Evolutionary conservation across 2,329 filamentous ascomycete species (phyloP).

Genomic region (Aschersonia sp.): DNA sequence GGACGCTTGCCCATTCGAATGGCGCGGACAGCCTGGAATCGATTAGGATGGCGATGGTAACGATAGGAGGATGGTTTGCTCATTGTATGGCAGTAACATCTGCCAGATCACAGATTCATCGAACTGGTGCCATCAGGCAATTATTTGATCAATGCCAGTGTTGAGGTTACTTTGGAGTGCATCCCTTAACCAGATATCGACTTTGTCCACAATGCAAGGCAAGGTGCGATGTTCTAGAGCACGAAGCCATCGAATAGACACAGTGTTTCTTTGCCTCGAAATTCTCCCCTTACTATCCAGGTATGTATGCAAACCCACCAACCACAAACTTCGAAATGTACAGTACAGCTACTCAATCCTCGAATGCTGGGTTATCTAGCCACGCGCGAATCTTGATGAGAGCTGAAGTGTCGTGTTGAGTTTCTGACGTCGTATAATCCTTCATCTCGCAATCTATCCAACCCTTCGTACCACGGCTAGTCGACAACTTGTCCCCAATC

Average conservation of each 20-base stretch:
- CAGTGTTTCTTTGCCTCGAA: not conserved
- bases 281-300: not conserved
- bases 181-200: not conserved
- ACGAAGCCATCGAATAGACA: not conserved
- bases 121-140: no score
- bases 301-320: not conserved
- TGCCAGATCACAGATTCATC: no score
- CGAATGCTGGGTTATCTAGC: slow-evolving; percentile 1
- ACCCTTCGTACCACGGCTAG: slow-evolving; percentile 5
- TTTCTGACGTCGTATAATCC: slow-evolving; percentile 6
- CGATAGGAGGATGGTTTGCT: no score
- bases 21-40: no score
- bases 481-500: not conserved
- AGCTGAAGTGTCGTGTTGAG: slow-evolving; percentile 5
- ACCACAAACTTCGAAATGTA: not conserved
- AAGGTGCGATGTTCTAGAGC: not conserved
- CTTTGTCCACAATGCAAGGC: not conserved
- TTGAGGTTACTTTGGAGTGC: not conserved
- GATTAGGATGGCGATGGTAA: no score
- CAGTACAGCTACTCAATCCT: not conserved
- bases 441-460: slow-evolving; percentile 5
- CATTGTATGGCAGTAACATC: no score
- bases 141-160: no score
- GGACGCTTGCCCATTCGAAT: no score
- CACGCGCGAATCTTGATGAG: slow-evolving; percentile 5